A percentile compares a stretch with the other conserved stretches of the same genome.
Evolutionary conservation across 129 eudicot genomes (phyloP).

Genomic region (Lactuca sativa): DNA sequence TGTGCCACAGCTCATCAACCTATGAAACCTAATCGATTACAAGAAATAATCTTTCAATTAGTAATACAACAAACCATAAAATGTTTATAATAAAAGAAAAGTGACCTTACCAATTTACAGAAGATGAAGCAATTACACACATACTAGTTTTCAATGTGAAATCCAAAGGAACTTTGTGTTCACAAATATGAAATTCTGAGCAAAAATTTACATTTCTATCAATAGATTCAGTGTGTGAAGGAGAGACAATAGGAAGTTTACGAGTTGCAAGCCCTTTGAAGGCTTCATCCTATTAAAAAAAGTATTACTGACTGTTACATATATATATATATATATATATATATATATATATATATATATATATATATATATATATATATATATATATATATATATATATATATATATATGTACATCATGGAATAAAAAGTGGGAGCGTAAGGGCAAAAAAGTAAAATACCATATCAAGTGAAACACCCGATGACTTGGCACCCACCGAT

Average conservation of each 20-base stretch:
- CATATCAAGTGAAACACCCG: constrained; percentile 61
- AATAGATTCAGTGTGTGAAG: constrained; percentile 33
- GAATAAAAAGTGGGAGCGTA: background rate
- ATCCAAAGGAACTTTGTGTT: constrained; percentile 79
- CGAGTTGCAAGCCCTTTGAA: constrained; percentile 67
- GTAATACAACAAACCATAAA: background rate
- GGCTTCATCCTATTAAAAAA: constrained; percentile 64
- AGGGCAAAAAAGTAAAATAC: constrained; percentile 36
- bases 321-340: no score
- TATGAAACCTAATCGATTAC: constrained; percentile 68
- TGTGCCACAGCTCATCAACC: constrained; percentile 55
- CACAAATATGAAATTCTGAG: constrained; percentile 60
- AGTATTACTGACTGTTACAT: background rate
- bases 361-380: no score
- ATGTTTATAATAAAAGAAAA: background rate
- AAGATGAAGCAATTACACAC: constrained; percentile 67
- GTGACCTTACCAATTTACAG: constrained; percentile 59
- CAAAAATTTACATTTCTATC: constrained; percentile 38
- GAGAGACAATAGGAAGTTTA: constrained; percentile 47
- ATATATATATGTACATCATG: constrained; percentile 1
- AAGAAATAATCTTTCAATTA: constrained; percentile 11
- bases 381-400: no score
- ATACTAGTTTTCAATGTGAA: constrained; percentile 80
- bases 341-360: no score
- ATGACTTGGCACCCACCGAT: constrained; percentile 44